Evolutionary conservation across 2,329 filamentous ascomycete species (phyloP).

Genomic region (Xylariaceae sp.): DNA sequence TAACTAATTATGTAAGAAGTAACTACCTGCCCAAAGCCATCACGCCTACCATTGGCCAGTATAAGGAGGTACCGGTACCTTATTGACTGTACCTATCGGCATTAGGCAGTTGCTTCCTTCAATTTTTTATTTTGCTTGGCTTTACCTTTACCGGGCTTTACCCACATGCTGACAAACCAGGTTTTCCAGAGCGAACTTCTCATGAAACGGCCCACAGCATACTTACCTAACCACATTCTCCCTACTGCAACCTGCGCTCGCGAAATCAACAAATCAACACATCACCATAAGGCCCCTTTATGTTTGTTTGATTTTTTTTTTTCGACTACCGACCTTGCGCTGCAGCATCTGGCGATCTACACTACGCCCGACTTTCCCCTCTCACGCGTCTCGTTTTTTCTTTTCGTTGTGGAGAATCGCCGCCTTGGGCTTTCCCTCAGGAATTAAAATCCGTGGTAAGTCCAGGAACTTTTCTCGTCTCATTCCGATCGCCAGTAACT

Average conservation of each 20-base stretch:
- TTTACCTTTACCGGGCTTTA: neutral
- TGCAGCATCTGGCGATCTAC: neutral
- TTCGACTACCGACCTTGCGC: neutral
- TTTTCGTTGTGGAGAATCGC: slow-evolving; percentile 12
- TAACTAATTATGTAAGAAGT: no score
- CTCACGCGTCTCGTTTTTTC: neutral
- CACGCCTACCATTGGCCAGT: no score
- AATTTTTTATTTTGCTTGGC: slow-evolving; percentile 7
- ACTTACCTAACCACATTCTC: neutral
- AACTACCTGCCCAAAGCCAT: no score
- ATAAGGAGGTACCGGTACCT: neutral
- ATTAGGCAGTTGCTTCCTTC: neutral
- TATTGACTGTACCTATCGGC: slow-evolving; percentile 1
- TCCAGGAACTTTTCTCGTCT: neutral
- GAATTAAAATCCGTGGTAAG: neutral
- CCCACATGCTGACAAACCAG: slow-evolving; percentile 18
- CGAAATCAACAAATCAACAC: neutral
- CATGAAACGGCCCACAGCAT: neutral
- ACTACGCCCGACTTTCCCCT: neutral
- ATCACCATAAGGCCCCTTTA: neutral
- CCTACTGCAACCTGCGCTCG: neutral
- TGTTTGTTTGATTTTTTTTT: neutral
- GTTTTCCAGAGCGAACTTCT: neutral
- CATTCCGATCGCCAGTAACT: neutral
- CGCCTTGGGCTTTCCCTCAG: neutral